Conservation (phyloP, 805 yeast species). For the Pichia rugopelliculosa region DNA sequence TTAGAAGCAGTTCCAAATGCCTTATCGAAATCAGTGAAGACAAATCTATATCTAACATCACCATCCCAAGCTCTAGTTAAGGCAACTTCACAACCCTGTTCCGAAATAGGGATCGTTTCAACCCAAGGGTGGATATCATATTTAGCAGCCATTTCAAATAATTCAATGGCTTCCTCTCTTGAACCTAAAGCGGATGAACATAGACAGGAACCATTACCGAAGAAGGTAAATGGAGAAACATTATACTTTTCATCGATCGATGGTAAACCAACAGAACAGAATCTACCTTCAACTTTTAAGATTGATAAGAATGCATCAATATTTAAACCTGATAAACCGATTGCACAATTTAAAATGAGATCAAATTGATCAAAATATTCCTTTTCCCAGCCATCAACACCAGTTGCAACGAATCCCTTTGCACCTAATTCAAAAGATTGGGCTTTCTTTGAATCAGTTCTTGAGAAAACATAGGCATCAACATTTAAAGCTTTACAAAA, state of each 20-base stretch:
- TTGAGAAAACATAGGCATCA: slow-evolving; percentile 37
- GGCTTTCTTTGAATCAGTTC: slow-evolving; percentile 33
- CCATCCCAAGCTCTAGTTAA: slow-evolving; percentile 40
- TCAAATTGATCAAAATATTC: slow-evolving; percentile 30
- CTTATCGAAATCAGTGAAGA: slow-evolving; percentile 41
- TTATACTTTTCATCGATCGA: slow-evolving; percentile 31
- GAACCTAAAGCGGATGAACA: slow-evolving; percentile 43
- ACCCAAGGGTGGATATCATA: slow-evolving; percentile 42
- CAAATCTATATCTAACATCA: slow-evolving; percentile 46
- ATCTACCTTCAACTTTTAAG: slow-evolving; percentile 32
- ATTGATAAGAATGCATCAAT: slow-evolving; percentile 30
- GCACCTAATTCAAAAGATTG: slow-evolving; percentile 37
- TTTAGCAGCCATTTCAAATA: slow-evolving; percentile 40
- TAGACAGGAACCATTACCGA: slow-evolving; percentile 37
- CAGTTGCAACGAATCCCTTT: slow-evolving; percentile 38
- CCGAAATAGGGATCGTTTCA: slow-evolving; percentile 42
- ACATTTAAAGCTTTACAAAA: slow-evolving; percentile 40
- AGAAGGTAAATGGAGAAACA: slow-evolving; percentile 45
- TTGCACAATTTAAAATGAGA: slow-evolving; percentile 37
- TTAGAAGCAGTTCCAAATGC: slow-evolving; percentile 31
- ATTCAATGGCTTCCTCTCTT: slow-evolving; percentile 37
- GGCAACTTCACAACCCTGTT: slow-evolving; percentile 34
- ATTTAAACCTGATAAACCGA: slow-evolving; percentile 31
- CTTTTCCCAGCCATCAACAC: slow-evolving; percentile 35
- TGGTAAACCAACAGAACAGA: slow-evolving; percentile 45